phyloP scores from a whole-genome alignment of 257 asterid genomes.

The Rhazya stricta region DNA sequence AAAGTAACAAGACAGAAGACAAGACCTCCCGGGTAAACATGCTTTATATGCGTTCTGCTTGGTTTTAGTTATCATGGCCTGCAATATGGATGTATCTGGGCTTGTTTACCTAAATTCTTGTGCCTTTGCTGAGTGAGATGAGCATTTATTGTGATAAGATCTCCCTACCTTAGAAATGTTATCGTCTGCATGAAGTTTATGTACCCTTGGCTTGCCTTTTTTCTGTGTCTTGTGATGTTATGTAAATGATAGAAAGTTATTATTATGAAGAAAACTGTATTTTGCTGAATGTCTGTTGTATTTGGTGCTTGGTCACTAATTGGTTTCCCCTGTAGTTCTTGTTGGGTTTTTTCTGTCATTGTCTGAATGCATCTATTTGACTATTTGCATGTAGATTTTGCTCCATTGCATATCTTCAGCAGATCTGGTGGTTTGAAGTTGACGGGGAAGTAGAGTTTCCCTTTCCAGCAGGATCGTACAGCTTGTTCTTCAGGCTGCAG shows the following conservation, averaged over 20 bases:
- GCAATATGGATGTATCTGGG: background rate
- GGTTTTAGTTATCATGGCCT: background rate
- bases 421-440: conserved; percentile 94
- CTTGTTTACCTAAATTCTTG: background rate
- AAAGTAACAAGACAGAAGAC: background rate
- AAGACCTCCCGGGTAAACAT: too few species aligned
- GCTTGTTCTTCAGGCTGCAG: conserved; percentile 73
- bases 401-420: conserved; percentile 88
- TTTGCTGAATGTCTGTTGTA: background rate
- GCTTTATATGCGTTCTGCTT: background rate
- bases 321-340: background rate
- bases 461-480: conserved; percentile 69
- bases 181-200: background rate
- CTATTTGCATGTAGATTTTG: conserved; percentile 41
- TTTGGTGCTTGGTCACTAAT: background rate
- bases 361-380: background rate
- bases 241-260: background rate
- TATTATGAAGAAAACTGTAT: background rate
- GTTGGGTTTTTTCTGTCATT: background rate
- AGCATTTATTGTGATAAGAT: background rate
- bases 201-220: background rate
- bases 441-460: conserved; percentile 89
- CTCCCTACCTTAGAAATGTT: background rate
- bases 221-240: background rate
- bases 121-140: background rate